A percentile compares a stretch with the other conserved stretches of the same genome.
These are phyloP conservation scores for Amaranthus cruentus DNA, from an alignment of 148 eudicot genomes.

Conservation along the genomic window DNA sequence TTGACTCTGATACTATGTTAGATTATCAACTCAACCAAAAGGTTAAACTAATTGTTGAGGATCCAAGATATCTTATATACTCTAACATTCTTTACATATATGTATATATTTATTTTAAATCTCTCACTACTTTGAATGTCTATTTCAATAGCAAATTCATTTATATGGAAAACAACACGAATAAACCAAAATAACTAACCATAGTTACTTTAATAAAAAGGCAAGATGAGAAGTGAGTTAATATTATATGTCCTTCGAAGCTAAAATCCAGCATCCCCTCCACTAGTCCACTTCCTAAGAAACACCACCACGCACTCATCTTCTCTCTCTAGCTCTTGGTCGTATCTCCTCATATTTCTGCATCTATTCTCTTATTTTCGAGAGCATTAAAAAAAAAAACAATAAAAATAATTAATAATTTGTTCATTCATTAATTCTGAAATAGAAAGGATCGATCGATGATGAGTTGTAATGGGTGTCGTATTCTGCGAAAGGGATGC, in stretches of 20 bases:
- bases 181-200: background rate
- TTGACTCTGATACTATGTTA: no score
- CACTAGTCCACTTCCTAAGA: background rate
- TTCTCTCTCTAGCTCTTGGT: background rate
- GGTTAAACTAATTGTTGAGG: no score
- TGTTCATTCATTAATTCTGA: background rate
- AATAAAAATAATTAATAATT: background rate
- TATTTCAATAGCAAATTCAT: no score
- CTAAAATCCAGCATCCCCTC: background rate
- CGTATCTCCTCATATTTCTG: background rate
- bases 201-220: slow-evolving; percentile 11
- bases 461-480: slow-evolving; percentile 83
- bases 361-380: background rate
- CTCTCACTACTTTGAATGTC: no score
- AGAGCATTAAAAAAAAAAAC: background rate
- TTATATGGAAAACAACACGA: no score
- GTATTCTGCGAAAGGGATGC: slow-evolving; percentile 53
- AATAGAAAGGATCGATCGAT: background rate
- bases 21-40: no score
- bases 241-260: background rate
- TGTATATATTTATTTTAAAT: no score
- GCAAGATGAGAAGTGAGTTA: background rate
- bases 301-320: slow-evolving; percentile 14
- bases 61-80: no score
- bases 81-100: no score